Conservation (phyloP, 208 protist genomes). For the Wallacemonas collosoma region DNA sequence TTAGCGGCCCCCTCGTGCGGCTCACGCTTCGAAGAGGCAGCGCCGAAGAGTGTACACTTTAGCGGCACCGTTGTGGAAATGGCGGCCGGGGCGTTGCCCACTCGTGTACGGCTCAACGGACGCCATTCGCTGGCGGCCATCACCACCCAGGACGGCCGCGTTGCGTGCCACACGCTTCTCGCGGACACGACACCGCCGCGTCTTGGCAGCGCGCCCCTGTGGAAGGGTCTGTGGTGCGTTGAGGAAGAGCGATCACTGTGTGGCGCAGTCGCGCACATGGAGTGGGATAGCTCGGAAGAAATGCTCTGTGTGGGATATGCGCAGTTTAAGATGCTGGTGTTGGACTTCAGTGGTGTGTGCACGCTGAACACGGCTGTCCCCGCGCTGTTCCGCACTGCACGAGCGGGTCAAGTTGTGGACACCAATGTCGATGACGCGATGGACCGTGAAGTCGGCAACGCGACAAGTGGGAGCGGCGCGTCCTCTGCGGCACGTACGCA, state of each 20-base stretch:
- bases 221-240: conserved; percentile 52
- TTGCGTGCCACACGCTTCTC: conserved; percentile 43
- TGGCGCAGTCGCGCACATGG: conserved; percentile 47
- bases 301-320: conserved; percentile 68
- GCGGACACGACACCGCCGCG: not conserved
- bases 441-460: too few species aligned
- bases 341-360: conserved; percentile 74
- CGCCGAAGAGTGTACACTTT: not conserved
- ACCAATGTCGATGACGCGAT: too few species aligned
- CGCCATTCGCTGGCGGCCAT: conserved; percentile 55
- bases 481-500: not conserved
- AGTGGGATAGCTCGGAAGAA: conserved; percentile 63
- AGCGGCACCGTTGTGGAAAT: not conserved
- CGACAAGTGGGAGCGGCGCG: too few species aligned
- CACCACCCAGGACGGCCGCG: conserved; percentile 51
- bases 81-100: not conserved
- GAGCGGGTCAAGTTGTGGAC: not conserved
- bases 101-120: conserved; percentile 39
- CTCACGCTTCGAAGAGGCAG: conserved; percentile 35
- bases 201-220: conserved; percentile 26
- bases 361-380: conserved; percentile 15
- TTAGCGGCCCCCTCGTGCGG: conserved; percentile 45
- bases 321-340: conserved; percentile 46
- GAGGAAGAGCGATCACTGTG: conserved; percentile 15
- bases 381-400: conserved; percentile 15